Evolutionary conservation across 768 basidiomycete genomes (phyloP).

Genomic region (Amylocystis lapponica): DNA sequence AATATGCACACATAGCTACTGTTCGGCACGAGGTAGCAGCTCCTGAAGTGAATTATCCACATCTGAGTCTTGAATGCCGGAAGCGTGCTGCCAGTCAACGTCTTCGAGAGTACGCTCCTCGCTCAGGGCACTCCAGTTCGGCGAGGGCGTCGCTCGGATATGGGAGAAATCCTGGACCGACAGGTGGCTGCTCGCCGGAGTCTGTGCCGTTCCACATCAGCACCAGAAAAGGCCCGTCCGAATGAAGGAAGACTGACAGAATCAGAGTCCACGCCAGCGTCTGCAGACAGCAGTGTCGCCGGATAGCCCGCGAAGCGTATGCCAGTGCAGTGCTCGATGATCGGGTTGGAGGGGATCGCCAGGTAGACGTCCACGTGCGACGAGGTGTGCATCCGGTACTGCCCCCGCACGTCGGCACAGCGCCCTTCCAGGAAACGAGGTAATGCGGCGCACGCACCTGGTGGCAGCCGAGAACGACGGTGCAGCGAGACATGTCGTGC

Average conservation of each 20-base stretch:
- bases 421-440: no score
- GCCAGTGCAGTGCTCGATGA: constrained; percentile 68
- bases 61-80: no score
- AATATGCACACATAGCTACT: no score
- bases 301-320: constrained; percentile 70
- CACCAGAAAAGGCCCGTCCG: no score
- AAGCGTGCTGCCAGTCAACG: constrained; percentile 11
- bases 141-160: constrained; percentile 68
- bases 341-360: constrained; percentile 60
- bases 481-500: constrained; percentile 54
- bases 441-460: constrained; percentile 50
- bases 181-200: constrained; percentile 34
- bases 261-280: no score
- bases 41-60: no score
- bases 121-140: constrained; percentile 53
- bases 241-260: no score
- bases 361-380: constrained; percentile 59
- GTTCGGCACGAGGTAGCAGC: no score
- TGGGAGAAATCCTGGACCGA: constrained; percentile 83
- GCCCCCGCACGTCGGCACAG: no score
- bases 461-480: constrained; percentile 70
- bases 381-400: constrained; percentile 90
- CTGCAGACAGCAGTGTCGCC: no score
- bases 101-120: constrained; percentile 5
- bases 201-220: background rate